Conservation (phyloP, 2,329 filamentous ascomycete species). For the Aspergillus pseudoglaucus region DNA sequence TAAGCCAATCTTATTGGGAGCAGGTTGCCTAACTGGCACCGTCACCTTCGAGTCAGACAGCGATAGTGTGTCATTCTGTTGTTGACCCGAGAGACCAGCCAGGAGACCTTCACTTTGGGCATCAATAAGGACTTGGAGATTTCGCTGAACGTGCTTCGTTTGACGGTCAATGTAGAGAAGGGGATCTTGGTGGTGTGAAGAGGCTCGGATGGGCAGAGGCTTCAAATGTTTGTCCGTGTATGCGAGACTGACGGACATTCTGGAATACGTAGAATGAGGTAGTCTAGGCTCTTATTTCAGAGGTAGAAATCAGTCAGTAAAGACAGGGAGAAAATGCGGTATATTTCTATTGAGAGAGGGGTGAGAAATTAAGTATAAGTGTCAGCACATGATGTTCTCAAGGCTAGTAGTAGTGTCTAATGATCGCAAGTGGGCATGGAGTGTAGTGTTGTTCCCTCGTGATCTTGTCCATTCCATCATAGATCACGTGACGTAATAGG, state of each 20-base stretch:
- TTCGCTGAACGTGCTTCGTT: slow-evolving; percentile 49
- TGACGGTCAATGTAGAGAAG: slow-evolving; percentile 47
- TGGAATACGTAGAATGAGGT: not conserved
- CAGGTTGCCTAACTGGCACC: slow-evolving; percentile 33
- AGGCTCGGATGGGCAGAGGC: slow-evolving; percentile 24
- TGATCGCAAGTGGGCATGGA: not conserved
- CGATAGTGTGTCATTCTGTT: slow-evolving; percentile 38
- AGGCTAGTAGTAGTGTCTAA: not conserved
- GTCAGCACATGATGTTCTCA: not conserved
- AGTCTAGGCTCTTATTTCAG: not conserved
- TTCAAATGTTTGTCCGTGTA: slow-evolving; percentile 18
- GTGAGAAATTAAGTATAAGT: not conserved
- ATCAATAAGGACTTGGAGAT: slow-evolving; percentile 55
- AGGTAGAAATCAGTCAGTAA: not conserved
- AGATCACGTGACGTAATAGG: slow-evolving; percentile 19
- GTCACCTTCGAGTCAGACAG: slow-evolving; percentile 28
- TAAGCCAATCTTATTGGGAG: slow-evolving; percentile 45
- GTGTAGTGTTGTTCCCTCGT: not conserved
- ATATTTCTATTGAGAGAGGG: not conserved
- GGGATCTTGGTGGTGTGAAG: slow-evolving; percentile 32
- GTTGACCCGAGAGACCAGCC: slow-evolving; percentile 38
- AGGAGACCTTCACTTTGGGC: slow-evolving; percentile 54
- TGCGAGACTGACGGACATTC: slow-evolving; percentile 27
- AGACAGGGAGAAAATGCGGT: not conserved
- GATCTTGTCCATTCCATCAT: slow-evolving; percentile 8